Conservation (phyloP, 2,329 filamentous ascomycete genomes). For the Apiospora sp. region DNA sequence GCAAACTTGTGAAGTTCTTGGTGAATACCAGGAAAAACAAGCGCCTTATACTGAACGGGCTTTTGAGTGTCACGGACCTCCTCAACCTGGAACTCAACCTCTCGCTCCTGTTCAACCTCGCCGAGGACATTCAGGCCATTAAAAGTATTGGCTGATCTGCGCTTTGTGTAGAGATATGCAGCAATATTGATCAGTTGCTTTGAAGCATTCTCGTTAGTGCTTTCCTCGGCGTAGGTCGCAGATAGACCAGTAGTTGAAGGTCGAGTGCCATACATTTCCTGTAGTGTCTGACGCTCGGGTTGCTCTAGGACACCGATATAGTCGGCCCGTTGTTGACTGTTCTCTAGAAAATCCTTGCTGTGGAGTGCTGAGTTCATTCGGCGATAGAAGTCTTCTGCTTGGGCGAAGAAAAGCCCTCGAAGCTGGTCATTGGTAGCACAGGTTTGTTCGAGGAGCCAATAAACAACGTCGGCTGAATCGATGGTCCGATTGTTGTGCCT, state of each 20-base stretch:
- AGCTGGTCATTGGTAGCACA: slow-evolving; percentile 67
- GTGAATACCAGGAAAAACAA: neutral
- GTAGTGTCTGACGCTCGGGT: too few species aligned
- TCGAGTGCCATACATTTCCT: too few species aligned
- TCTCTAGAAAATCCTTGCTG: too few species aligned
- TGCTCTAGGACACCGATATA: too few species aligned
- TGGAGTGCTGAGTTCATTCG: slow-evolving; percentile 39
- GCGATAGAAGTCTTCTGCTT: slow-evolving; percentile 67
- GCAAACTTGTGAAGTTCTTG: too few species aligned
- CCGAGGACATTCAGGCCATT: neutral
- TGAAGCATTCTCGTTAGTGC: too few species aligned
- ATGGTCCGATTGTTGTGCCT: slow-evolving; percentile 31
- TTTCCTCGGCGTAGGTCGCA: too few species aligned
- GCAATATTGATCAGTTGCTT: too few species aligned
- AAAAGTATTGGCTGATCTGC: slow-evolving; percentile 31
- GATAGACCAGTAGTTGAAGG: too few species aligned
- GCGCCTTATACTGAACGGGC: slow-evolving; percentile 49
- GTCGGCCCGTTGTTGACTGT: too few species aligned
- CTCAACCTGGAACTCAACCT: slow-evolving; percentile 67
- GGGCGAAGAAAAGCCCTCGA: slow-evolving; percentile 63
- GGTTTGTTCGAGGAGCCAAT: slow-evolving; percentile 71
- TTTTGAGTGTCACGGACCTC: slow-evolving; percentile 62
- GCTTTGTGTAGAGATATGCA: too few species aligned
- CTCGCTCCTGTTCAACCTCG: slow-evolving; percentile 62
- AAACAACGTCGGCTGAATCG: slow-evolving; percentile 56